Evolutionary conservation across 1,284 basidiomycete species (phyloP).

Genomic region (Sparassis latifolia): DNA sequence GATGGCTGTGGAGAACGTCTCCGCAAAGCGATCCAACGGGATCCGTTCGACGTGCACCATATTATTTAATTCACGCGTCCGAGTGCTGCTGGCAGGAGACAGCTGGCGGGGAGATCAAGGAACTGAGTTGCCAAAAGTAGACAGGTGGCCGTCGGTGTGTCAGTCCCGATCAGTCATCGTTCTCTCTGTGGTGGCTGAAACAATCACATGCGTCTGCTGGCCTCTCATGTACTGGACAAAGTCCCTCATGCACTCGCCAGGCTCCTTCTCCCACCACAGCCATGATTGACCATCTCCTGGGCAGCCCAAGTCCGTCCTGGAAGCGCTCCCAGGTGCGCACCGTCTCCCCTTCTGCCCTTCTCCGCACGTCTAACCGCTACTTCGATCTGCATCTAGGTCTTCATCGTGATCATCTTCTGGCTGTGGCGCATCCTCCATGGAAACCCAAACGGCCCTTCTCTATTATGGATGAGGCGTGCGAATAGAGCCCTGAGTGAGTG

Average conservation of each 20-base stretch:
- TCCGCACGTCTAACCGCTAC: no score
- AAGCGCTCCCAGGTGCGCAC: constrained; percentile 29
- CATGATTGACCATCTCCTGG: constrained; percentile 35
- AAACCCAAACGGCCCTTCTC: constrained; percentile 57
- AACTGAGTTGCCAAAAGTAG: no score
- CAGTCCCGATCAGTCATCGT: no score
- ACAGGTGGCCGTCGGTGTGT: no score
- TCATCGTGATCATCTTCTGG: constrained; percentile 89
- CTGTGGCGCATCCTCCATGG: constrained; percentile 72
- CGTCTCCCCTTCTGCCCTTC: background rate
- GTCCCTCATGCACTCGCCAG: no score
- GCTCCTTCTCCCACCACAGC: background rate
- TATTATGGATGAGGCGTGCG: constrained; percentile 54
- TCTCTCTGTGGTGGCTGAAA: background rate
- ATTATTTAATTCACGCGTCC: no score
- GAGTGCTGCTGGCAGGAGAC: no score
- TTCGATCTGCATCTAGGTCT: constrained; percentile 54
- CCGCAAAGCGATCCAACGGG: constrained; percentile 45
- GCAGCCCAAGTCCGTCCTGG: constrained; percentile 32
- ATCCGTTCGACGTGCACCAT: constrained; percentile 26
- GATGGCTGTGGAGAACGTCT: constrained; percentile 48
- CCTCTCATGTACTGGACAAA: no score
- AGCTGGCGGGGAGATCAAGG: no score
- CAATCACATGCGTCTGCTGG: constrained; percentile 24
- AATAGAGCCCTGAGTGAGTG: constrained; percentile 59